phyloP scores from a whole-genome alignment of 768 basidiomycete species.

The Gautieria morchelliformis region DNA sequence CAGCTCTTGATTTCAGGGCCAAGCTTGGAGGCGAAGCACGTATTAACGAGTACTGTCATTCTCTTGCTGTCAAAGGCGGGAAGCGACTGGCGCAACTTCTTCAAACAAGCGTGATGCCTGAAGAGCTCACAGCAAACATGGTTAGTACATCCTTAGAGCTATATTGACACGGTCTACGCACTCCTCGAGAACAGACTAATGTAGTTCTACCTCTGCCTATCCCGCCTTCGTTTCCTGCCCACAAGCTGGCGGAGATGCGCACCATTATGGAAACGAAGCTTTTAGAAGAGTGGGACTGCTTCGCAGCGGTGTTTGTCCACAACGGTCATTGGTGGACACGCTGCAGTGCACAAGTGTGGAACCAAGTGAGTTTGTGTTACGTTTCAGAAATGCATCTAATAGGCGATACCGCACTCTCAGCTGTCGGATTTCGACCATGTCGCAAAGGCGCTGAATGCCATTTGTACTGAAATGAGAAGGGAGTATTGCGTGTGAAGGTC shows the following conservation, averaged over 20 bases:
- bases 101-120: conserved; percentile 46
- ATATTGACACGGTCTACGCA: not conserved
- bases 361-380: conserved; percentile 25
- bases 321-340: conserved; percentile 38
- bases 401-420: not conserved
- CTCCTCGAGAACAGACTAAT: conserved; percentile 6
- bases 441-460: conserved; percentile 3
- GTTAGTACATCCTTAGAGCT: conserved; percentile 25
- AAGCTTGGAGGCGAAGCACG: conserved; percentile 67
- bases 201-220: conserved; percentile 12
- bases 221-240: not conserved
- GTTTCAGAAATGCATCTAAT: not conserved
- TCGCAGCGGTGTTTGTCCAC: conserved; percentile 26
- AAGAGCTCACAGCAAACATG: conserved; percentile 62
- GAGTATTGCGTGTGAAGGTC: not conserved
- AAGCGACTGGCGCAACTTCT: conserved; percentile 46
- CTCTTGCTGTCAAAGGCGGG: conserved; percentile 60
- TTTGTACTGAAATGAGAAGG: conserved; percentile 3
- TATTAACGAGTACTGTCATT: conserved; percentile 63
- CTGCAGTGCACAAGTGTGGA: conserved; percentile 38
- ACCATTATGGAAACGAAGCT: conserved; percentile 21
- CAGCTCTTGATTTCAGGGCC: conserved; percentile 64
- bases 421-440: conserved; percentile 7
- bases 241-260: not conserved
- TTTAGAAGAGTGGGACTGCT: conserved; percentile 27